A percentile compares a stretch with the other conserved stretches of the same genome.
Conservation (phyloP, 345 rosid species). For the Combretum micranthum region DNA sequence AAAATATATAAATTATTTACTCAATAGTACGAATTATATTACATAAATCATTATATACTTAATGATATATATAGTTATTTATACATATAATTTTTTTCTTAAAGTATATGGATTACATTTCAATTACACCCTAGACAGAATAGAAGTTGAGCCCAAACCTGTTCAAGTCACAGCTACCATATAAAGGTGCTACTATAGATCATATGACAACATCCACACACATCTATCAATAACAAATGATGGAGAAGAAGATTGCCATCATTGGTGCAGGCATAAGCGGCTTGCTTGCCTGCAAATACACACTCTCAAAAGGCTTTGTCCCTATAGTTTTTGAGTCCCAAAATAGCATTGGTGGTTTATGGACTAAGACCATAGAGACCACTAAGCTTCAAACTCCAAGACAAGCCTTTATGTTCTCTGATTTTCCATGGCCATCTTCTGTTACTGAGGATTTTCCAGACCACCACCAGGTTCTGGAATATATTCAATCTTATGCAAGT, state of each 20-base stretch:
- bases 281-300: conserved; percentile 33
- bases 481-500: conserved; percentile 24
- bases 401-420: conserved; percentile 26
- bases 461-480: conserved; percentile 22
- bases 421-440: conserved; percentile 41
- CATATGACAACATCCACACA: too few species aligned
- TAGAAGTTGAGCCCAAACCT: too few species aligned
- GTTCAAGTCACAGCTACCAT: too few species aligned
- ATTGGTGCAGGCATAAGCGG: conserved; percentile 36
- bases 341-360: conserved; percentile 22
- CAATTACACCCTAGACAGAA: too few species aligned
- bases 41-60: too few species aligned
- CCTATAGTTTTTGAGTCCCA: conserved; percentile 30
- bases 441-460: conserved; percentile 18
- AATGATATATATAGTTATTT: too few species aligned
- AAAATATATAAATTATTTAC: too few species aligned
- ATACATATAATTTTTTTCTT: too few species aligned
- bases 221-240: too few species aligned
- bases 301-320: conserved; percentile 23
- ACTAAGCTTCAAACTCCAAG: conserved; percentile 31
- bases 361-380: conserved; percentile 25
- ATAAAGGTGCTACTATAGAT: too few species aligned
- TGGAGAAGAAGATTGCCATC: conserved; percentile 19
- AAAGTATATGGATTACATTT: too few species aligned
- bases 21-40: too few species aligned